A percentile compares a stretch with the other conserved stretches of the same genome.
phyloP scores from a whole-genome alignment of 2,329 filamentous ascomycete genomes.

The Macrophomina pseudophaseolina region DNA sequence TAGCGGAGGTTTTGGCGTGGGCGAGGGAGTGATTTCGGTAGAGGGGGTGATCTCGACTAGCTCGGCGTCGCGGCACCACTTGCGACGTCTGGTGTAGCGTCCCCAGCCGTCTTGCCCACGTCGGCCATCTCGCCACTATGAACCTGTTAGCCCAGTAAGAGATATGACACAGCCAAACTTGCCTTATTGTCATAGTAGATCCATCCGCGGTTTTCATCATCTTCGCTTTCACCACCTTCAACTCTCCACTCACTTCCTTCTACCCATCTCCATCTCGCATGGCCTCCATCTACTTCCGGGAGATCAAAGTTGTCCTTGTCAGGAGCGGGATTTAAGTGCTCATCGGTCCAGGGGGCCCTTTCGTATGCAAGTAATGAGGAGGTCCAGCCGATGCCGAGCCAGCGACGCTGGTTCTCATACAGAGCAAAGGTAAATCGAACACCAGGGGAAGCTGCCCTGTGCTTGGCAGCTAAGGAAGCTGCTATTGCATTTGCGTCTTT shows the following conservation, averaged over 20 bases:
- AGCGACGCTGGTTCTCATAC: conserved; percentile 94
- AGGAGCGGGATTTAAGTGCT: conserved; percentile 83
- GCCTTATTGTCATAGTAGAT: conserved; percentile 98
- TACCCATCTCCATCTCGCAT: conserved; percentile 79
- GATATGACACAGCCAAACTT: conserved; percentile 34
- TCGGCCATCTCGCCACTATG: conserved; percentile 85
- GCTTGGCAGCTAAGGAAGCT: conserved; percentile 49
- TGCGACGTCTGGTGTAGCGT: conserved; percentile 87
- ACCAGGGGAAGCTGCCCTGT: conserved; percentile 64
- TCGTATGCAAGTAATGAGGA: conserved; percentile 90
- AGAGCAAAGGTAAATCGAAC: conserved; percentile 96
- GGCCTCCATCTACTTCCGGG: conserved; percentile 68
- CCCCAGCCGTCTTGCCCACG: conserved; percentile 90
- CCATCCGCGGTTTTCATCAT: conserved; percentile 69
- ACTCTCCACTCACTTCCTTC: conserved; percentile 85
- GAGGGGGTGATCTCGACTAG: conserved; percentile 73
- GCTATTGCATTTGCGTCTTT: conserved; percentile 55
- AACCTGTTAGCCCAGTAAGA: conserved; percentile 29
- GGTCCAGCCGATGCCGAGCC: conserved; percentile 95
- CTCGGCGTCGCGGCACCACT: conserved; percentile 97
- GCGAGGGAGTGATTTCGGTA: conserved; percentile 51
- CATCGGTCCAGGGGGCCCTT: conserved; percentile 90
- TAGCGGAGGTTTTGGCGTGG: conserved; percentile 38
- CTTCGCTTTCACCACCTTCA: conserved; percentile 68
- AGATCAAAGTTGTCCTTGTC: conserved; percentile 74